Percentiles rank a stretch among this genome's conserved stretches.
These are phyloP conservation scores for Calonectria leucothoes DNA, from an alignment of 2,329 filamentous ascomycete genomes.

Conservation along the genomic window DNA sequence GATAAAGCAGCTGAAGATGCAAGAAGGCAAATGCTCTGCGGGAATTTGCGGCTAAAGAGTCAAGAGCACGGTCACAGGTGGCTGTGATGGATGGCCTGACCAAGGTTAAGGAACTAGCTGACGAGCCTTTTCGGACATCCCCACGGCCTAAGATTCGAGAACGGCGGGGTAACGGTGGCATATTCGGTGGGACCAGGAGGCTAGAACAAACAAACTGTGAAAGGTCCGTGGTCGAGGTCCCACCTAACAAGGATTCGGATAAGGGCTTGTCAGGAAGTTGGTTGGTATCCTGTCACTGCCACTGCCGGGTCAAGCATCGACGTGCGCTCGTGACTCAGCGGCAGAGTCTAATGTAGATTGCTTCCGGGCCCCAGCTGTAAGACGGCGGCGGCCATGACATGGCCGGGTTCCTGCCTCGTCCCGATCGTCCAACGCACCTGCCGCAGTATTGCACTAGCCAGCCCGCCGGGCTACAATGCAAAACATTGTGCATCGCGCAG, in stretches of 20 bases:
- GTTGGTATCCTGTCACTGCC: not conserved
- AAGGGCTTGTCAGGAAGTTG: not conserved
- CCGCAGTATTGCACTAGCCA: not conserved
- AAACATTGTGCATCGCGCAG: not conserved
- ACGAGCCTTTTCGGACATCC: constrained; percentile 37
- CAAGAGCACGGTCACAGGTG: constrained; percentile 27
- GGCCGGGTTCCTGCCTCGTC: not conserved
- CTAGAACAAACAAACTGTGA: constrained; percentile 29
- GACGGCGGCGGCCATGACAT: not conserved
- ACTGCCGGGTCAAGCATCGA: not conserved
- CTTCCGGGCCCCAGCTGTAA: not conserved
- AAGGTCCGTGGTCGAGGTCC: constrained; percentile 27
- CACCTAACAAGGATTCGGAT: constrained; percentile 24
- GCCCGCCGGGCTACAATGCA: not conserved
- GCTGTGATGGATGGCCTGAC: constrained; percentile 44
- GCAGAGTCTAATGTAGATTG: not conserved
- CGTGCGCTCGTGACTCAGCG: not conserved
- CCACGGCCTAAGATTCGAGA: constrained; percentile 40
- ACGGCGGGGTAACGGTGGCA: constrained; percentile 42
- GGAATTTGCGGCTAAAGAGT: constrained; percentile 40
- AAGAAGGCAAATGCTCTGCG: constrained; percentile 32
- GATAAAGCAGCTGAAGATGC: constrained; percentile 24
- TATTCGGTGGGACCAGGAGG: constrained; percentile 37
- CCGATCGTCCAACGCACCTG: not conserved
- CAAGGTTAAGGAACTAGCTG: constrained; percentile 37